phyloP scores from a whole-genome alignment of 1,284 basidiomycete species.

The Marasmius fiardii region DNA sequence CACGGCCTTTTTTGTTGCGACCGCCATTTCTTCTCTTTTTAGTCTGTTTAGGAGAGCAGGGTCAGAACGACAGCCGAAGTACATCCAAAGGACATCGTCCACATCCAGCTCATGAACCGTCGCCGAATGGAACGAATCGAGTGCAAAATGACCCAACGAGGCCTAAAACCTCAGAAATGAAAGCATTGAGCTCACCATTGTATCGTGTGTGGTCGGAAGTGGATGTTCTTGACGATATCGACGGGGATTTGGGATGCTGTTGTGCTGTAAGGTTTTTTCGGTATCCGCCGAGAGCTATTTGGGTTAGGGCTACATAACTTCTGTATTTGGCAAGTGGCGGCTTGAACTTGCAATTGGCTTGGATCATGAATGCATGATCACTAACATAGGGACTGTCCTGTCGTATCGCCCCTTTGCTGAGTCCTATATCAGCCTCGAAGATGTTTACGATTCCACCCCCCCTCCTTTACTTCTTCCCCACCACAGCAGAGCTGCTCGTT shows the following conservation, averaged over 20 bases:
- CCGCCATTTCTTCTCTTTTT: slow-evolving; percentile 99
- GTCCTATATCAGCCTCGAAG: not conserved
- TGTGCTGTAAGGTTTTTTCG: not conserved
- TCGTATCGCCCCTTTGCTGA: not conserved
- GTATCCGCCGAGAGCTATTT: not conserved
- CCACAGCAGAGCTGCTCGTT: not conserved
- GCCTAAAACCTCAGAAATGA: not conserved
- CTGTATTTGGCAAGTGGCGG: not conserved
- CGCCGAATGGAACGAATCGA: not conserved
- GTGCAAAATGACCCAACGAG: not conserved
- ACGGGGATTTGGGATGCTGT: not conserved
- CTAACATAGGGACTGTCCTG: too few relatives aligned
- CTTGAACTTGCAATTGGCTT: too few relatives aligned
- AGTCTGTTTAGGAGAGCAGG: slow-evolving; percentile 51
- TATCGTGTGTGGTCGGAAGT: not conserved
- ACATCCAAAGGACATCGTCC: not conserved
- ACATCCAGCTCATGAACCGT: not conserved
- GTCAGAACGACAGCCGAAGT: not conserved
- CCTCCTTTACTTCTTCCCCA: not conserved
- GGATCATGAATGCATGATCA: too few relatives aligned
- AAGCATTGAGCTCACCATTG: not conserved
- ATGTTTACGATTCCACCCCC: not conserved
- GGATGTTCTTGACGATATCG: not conserved
- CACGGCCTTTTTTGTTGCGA: slow-evolving; percentile 98
- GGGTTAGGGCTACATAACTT: not conserved